Evolutionary conservation across 495 filamentous ascomycete genomes (phyloP).

Genomic region (Acidiella bohemica): DNA sequence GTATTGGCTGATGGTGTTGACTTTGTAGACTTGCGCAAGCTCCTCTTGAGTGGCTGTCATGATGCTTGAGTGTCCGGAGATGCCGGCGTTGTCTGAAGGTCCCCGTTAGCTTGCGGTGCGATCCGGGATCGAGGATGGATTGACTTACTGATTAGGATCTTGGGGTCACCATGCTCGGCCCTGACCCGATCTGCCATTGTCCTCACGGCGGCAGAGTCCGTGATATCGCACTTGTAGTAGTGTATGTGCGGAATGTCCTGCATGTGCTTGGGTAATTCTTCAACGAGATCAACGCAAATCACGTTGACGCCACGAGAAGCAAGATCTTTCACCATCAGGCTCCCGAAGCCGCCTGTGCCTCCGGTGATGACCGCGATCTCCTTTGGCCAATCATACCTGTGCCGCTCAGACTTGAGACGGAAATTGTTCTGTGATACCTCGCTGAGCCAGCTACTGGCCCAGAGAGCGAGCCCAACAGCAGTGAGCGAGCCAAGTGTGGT

Average conservation of each 20-base stretch:
- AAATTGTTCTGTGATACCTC: slow-evolving; percentile 39
- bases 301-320: slow-evolving; percentile 36
- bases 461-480: slow-evolving; percentile 31
- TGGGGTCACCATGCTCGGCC: slow-evolving; percentile 35
- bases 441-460: slow-evolving; percentile 32
- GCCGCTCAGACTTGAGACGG: slow-evolving; percentile 23
- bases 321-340: slow-evolving; percentile 36
- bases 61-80: slow-evolving; percentile 35
- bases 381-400: slow-evolving; percentile 31
- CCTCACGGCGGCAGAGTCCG: slow-evolving; percentile 34
- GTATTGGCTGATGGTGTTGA: slow-evolving; percentile 49
- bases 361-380: slow-evolving; percentile 48
- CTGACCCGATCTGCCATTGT: slow-evolving; percentile 36
- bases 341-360: slow-evolving; percentile 45
- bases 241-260: slow-evolving; percentile 24
- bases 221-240: slow-evolving; percentile 42
- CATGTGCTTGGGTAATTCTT: slow-evolving; percentile 23
- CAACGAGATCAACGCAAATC: slow-evolving; percentile 38
- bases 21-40: slow-evolving; percentile 41
- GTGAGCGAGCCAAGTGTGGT: slow-evolving; percentile 17
- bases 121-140: too few relatives aligned
- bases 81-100: slow-evolving; percentile 53
- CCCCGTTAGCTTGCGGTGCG: too few relatives aligned
- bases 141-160: slow-evolving; percentile 46
- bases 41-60: slow-evolving; percentile 34